Evolutionary conservation across 306 rosid species (phyloP).

Genomic region (Gleditsia sinensis): DNA sequence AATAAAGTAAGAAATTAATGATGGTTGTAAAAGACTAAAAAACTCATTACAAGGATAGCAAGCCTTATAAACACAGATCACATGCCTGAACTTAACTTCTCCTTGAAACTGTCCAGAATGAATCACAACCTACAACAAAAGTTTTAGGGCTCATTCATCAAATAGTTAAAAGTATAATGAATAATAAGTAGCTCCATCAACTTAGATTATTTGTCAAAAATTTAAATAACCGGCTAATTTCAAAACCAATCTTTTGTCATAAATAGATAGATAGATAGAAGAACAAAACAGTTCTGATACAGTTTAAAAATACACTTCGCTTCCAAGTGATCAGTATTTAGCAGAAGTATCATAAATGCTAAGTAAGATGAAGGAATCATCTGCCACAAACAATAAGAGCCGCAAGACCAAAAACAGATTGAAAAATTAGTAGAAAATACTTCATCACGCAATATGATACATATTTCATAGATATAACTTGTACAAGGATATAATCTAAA

Average conservation of each 20-base stretch:
- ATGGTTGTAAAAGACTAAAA: background rate
- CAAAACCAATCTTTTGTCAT: background rate
- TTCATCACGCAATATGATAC: background rate
- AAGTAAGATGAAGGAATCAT: background rate
- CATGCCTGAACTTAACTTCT: slow-evolving; percentile 84
- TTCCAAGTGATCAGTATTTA: background rate
- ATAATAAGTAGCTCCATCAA: background rate
- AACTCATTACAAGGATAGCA: background rate
- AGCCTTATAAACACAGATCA: slow-evolving; percentile 38
- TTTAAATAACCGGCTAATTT: background rate
- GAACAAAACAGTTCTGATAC: background rate
- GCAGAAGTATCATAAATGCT: background rate
- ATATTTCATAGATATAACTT: background rate
- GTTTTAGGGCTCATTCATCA: slow-evolving; percentile 29
- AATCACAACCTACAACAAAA: slow-evolving; percentile 62
- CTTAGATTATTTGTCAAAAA: background rate
- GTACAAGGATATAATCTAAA: background rate
- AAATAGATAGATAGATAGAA: background rate
- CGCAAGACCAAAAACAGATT: background rate
- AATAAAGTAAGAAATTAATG: background rate
- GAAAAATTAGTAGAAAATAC: background rate
- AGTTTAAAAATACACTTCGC: background rate
- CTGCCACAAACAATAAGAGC: background rate
- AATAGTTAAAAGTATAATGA: slow-evolving; percentile 16
- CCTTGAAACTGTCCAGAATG: slow-evolving; percentile 87